Evolutionary conservation across 495 filamentous ascomycete genomes (phyloP).

Genomic region (Penicillium chermesinum): DNA sequence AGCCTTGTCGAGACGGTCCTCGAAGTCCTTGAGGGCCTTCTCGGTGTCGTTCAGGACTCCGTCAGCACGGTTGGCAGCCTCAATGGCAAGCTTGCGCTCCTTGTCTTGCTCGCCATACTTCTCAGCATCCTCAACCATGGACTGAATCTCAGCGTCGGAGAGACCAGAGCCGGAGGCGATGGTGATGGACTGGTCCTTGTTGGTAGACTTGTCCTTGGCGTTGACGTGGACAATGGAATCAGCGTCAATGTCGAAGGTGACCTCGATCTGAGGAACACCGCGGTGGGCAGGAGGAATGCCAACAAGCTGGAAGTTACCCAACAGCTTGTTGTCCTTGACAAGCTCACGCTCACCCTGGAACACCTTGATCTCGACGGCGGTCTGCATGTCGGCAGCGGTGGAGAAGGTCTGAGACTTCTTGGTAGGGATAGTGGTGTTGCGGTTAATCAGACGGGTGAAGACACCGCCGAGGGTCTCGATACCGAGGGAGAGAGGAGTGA

Average conservation of each 20-base stretch:
- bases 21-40: conserved; percentile 94
- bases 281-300: conserved; percentile 96
- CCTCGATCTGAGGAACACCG: conserved; percentile 96
- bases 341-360: conserved; percentile 99
- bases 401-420: conserved; percentile 99
- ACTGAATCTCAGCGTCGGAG: conserved; percentile 87
- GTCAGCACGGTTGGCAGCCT: conserved; percentile 95
- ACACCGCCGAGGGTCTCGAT: conserved; percentile 99
- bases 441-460: conserved; percentile 98
- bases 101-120: conserved; percentile 93
- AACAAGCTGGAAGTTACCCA: conserved; percentile 99
- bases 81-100: conserved; percentile 92
- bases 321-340: conserved; percentile 96
- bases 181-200: conserved; percentile 99
- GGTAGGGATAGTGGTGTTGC: conserved; percentile 99
- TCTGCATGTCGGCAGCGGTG: conserved; percentile 98
- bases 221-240: conserved; percentile 98
- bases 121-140: conserved; percentile 96
- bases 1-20: conserved; percentile 92
- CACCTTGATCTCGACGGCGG: conserved; percentile 99
- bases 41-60: conserved; percentile 95
- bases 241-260: conserved; percentile 99
- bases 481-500: conserved; percentile 96
- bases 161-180: conserved; percentile 98
- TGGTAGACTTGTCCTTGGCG: conserved; percentile 98